Evolutionary conservation across 1,139 yeast species (phyloP).

Genomic region (Geotrichum armillariae): DNA sequence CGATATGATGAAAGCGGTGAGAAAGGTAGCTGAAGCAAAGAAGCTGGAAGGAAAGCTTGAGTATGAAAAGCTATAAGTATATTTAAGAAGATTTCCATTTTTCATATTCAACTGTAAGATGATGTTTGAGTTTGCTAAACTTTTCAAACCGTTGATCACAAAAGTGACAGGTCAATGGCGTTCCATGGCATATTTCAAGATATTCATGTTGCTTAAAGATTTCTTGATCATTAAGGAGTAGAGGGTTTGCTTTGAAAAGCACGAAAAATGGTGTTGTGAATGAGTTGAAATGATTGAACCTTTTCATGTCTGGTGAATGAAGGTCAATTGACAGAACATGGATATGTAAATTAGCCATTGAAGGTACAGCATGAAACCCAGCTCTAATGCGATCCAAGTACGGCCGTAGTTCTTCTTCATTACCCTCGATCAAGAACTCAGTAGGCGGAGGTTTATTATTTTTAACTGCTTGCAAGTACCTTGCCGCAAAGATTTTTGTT

Average conservation of each 20-base stretch:
- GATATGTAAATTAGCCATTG: constrained; percentile 65
- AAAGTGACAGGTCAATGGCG: constrained; percentile 50
- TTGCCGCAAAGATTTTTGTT: constrained; percentile 45
- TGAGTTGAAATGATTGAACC: constrained; percentile 68
- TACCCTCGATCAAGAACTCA: constrained; percentile 25
- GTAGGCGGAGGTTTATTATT: background rate
- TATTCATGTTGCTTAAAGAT: constrained; percentile 24
- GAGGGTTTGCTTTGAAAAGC: constrained; percentile 43
- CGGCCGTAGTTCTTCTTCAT: background rate
- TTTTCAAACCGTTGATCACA: constrained; percentile 51
- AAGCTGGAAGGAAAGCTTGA: constrained; percentile 95
- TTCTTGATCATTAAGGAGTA: constrained; percentile 5
- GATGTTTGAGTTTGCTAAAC: constrained; percentile 51
- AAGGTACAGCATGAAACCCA: constrained; percentile 74
- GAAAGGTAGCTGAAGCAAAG: constrained; percentile 96
- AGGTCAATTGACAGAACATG: constrained; percentile 73
- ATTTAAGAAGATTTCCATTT: constrained; percentile 6
- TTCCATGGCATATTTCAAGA: constrained; percentile 36
- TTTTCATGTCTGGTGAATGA: constrained; percentile 53
- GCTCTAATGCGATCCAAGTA: constrained; percentile 44
- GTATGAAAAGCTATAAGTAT: constrained; percentile 72
- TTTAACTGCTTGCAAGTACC: constrained; percentile 36
- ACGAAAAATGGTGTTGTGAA: constrained; percentile 68
- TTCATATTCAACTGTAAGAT: constrained; percentile 48
- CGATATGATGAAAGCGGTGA: constrained; percentile 95